Conservation (phyloP, 176 grass and related monocot genomes). For the Oryza officinalis region DNA sequence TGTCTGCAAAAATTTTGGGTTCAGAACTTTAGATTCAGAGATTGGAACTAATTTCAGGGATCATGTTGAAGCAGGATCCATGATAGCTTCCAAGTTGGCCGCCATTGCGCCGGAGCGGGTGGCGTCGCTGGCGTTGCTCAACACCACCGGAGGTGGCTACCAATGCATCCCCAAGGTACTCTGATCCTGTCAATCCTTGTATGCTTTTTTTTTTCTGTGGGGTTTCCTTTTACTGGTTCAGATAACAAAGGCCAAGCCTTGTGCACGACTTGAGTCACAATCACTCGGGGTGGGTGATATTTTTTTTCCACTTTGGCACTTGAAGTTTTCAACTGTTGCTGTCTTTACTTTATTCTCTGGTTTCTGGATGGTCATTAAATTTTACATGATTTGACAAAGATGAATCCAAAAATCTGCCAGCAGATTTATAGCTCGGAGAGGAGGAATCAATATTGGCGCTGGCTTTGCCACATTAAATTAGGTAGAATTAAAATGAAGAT, state of each 20-base stretch:
- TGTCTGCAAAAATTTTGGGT: not conserved
- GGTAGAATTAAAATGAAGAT: not conserved
- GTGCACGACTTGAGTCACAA: not conserved
- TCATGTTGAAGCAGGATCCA: constrained; percentile 46
- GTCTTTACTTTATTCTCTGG: not conserved
- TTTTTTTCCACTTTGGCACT: not conserved
- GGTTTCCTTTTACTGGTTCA: not conserved
- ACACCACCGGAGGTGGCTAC: constrained; percentile 66
- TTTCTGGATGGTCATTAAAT: not conserved
- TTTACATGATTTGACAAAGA: constrained; percentile 4
- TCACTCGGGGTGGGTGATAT: not conserved
- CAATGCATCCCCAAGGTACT: constrained; percentile 81
- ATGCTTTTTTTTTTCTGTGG: not conserved
- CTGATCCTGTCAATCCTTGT: not conserved
- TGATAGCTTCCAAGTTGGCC: constrained; percentile 78
- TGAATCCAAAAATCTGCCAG: not conserved
- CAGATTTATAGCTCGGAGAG: not conserved
- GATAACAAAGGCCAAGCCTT: not conserved
- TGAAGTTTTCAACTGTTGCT: not conserved
- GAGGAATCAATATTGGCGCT: not conserved
- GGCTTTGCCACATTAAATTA: not conserved
- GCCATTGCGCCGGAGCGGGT: constrained; percentile 57
- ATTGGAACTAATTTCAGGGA: not conserved
- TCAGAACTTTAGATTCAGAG: not conserved
- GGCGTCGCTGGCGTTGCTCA: constrained; percentile 66